Base-by-base conservation (phyloP, 2,329 filamentous ascomycete species). In the Dactylellina sp. region DNA sequence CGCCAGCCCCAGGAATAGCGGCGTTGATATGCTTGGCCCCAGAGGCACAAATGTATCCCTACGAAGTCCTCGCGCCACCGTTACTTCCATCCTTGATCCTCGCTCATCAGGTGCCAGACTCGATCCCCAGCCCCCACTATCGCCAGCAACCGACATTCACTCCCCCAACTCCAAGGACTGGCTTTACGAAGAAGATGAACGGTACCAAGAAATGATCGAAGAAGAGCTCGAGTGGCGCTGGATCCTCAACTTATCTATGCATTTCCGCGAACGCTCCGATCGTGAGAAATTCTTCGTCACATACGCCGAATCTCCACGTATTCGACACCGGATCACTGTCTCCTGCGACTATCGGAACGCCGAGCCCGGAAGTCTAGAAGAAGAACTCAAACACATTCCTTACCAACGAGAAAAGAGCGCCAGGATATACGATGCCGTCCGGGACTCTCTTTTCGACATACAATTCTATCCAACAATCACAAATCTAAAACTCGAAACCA, bases 241-340 rank as follows among this genome's bases (percentile, higher is more conserved):
- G 95, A 98, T 99, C 72, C 84, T 99, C 77, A 99, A 99, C 79
- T 86, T 98, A 72, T 97, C 93, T 82, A 97, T 99, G 95, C 93
- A 97, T 81, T 99, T 97, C 81, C 88, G 93, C 71, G 95, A 99
- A 82, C 89, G 90, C 78, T 96, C 93, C 11, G 91, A 91, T 78
- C 87, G 94, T 46, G 95, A 99, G 81, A 99, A 99, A 81, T 98
- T 98, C 83, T 99, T 98, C 81, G 89, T 99, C 76, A 98, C 95
- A 0, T 99, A 91, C 80, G 91, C 93, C 52, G 90, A 96, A 80
- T 86, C 87, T 52, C 89, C 91, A 2, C 90, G 87, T 75, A 84
- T 88, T 75, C 97, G 93, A 91, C 88, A 92, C 63, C 87, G 94
- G 55, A 90, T 99, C 56, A 98, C 95, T 1, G 89, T 99, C 28